phyloP scores from a whole-genome alignment of 1,139 yeast species.

The Pichia inconspicua region DNA sequence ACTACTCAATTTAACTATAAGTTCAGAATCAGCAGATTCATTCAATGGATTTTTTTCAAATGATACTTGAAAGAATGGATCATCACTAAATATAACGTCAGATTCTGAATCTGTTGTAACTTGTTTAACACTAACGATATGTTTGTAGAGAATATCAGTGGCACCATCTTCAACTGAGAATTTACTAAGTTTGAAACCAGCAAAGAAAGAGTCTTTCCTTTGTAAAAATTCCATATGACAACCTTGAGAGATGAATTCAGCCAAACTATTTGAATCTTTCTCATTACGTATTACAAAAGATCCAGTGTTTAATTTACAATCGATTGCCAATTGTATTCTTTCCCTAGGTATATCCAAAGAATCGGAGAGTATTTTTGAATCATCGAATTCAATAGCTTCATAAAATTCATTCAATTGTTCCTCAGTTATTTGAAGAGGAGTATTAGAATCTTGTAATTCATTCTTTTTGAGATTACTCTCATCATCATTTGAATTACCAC shows the following conservation, averaged over 20 bases:
- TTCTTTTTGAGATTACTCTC: conserved; percentile 1
- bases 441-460: conserved; percentile 12
- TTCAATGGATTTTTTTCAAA: conserved; percentile 86
- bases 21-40: conserved; percentile 69
- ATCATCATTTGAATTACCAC: conserved; percentile 16
- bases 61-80: conserved; percentile 71
- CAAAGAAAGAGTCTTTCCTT: conserved; percentile 69
- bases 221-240: conserved; percentile 68
- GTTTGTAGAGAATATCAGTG: conserved; percentile 62
- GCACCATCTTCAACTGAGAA: conserved; percentile 86
- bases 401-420: conserved; percentile 78
- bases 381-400: conserved; percentile 91
- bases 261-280: conserved; percentile 41
- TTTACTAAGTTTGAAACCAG: conserved; percentile 70
- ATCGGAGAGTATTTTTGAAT: conserved; percentile 44
- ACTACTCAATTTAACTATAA: conserved; percentile 70
- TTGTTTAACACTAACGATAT: conserved; percentile 81
- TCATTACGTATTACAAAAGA: conserved; percentile 55
- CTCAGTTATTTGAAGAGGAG: conserved; percentile 38
- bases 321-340: conserved; percentile 56
- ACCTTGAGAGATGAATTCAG: conserved; percentile 77
- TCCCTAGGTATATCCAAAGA: conserved; percentile 68
- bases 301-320: conserved; percentile 67
- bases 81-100: conserved; percentile 9
- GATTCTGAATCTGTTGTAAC: conserved; percentile 27